These are phyloP conservation scores for Mucor velutinosus DNA, from an alignment of 371 early-diverging fungal species.

Conservation along the genomic window DNA sequence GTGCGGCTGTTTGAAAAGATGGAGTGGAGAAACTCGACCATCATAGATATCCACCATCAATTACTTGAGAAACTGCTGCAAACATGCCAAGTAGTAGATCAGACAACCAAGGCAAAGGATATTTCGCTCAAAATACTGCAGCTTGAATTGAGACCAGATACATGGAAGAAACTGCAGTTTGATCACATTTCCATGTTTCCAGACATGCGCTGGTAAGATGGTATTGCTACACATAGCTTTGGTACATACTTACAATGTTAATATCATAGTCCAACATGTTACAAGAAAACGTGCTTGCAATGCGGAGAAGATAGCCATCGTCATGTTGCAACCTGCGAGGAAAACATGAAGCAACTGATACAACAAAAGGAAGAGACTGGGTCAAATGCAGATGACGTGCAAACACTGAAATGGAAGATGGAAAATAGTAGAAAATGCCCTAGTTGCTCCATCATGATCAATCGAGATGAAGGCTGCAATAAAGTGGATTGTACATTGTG, in stretches of 20 bases:
- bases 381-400: slow-evolving; percentile 30
- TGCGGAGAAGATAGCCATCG: slow-evolving; percentile 60
- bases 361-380: slow-evolving; percentile 5
- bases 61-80: slow-evolving; percentile 17
- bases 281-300: slow-evolving; percentile 54
- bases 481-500: slow-evolving; percentile 72
- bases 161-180: slow-evolving; percentile 73
- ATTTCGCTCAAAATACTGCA: slow-evolving; percentile 51
- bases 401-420: slow-evolving; percentile 55
- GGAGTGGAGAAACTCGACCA: slow-evolving; percentile 34
- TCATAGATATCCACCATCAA: slow-evolving; percentile 30
- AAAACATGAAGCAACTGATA: slow-evolving; percentile 44
- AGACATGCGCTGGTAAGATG: slow-evolving; percentile 54
- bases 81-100: slow-evolving; percentile 12
- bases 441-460: slow-evolving; percentile 66
- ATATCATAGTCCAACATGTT: slow-evolving; percentile 39
- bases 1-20: slow-evolving; percentile 21
- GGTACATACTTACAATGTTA: background rate
- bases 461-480: slow-evolving; percentile 76
- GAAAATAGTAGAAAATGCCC: slow-evolving; percentile 59
- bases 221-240: background rate
- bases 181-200: slow-evolving; percentile 62
- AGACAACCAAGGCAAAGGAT: background rate
- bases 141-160: slow-evolving; percentile 61
- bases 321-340: slow-evolving; percentile 44